These are phyloP conservation scores for Gnomoniopsis sp. DNA, from an alignment of 2,329 filamentous ascomycete genomes.

Conservation along the genomic window DNA sequence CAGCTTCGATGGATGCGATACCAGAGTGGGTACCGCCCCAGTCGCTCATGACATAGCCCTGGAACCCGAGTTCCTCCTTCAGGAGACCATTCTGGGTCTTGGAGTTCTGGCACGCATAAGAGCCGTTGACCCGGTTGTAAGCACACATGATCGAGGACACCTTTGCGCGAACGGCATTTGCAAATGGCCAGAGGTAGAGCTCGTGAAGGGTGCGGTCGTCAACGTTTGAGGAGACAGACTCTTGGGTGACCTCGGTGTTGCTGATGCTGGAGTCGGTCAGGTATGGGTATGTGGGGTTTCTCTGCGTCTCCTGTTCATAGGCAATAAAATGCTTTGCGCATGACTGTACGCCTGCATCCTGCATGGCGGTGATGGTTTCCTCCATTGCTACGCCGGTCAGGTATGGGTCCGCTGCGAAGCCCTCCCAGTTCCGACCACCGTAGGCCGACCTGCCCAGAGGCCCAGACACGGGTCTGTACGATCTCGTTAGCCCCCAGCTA, in stretches of 20 bases:
- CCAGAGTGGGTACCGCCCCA: conserved; percentile 47
- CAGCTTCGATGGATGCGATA: conserved; percentile 34
- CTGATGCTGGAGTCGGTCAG: conserved; percentile 32
- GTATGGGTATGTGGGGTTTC: conserved; percentile 21
- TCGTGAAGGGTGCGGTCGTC: conserved; percentile 71
- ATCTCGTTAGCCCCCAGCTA: background rate
- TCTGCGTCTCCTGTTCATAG: conserved; percentile 63
- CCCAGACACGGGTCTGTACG: conserved; percentile 5
- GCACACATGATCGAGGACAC: conserved; percentile 61
- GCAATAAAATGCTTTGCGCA: conserved; percentile 72
- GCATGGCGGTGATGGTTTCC: conserved; percentile 72
- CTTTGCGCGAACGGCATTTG: conserved; percentile 65
- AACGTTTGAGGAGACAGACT: conserved; percentile 58
- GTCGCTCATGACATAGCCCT: conserved; percentile 71
- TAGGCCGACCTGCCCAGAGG: conserved; percentile 36
- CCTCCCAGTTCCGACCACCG: conserved; percentile 54
- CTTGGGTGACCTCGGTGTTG: conserved; percentile 47
- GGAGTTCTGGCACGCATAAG: conserved; percentile 73
- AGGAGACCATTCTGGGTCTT: conserved; percentile 68
- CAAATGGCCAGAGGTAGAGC: conserved; percentile 72
- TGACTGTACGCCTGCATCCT: conserved; percentile 73
- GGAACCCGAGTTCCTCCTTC: conserved; percentile 73
- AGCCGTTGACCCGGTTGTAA: conserved; percentile 75
- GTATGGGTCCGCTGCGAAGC: conserved; percentile 68
- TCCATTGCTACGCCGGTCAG: conserved; percentile 68